Evolutionary conservation across 345 rosid genomes (phyloP), one percentile per base, ranked within the genome.

Genomic region (Cochlearia excelsa): DNA sequence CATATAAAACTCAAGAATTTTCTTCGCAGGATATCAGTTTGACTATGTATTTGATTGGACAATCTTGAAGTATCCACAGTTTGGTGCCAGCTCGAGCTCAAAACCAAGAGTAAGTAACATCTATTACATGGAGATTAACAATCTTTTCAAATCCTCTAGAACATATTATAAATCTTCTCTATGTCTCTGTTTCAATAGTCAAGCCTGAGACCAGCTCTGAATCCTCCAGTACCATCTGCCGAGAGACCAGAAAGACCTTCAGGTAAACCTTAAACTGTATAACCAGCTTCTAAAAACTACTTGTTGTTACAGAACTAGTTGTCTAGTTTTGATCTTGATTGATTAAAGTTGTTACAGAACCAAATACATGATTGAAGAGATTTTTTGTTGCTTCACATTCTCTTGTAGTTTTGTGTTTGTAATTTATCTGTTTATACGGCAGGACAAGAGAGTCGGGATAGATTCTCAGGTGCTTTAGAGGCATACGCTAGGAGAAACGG

Each of bases 11-110:
- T 65, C 54, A n/a, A 61, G 8, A 61, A 26, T 6, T 1, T 11
- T 44, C 29, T 59, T 44, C 75, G 74, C 79, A 93, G 97, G 96
- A 41, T 87, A 93, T 79, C 97, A 90, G 73, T 87, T 90, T 80
- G 99, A 93, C 67, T 84, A 83, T 65, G 97, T 93, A 28, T 93
- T 93, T 71, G 97, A 93, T 78, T 93, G 99, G 97, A 93, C 97
- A 28, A 78, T 89, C 44, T 66, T 82, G 84, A 93, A 84, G 80
- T 82, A 87, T 74, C 99, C 97, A 6, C 99, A 87, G 77, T 77
- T 82, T 16, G 82, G 90, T 57, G 74, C 92, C 48, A 78, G 95
- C 72, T 84, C 99, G 16, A 82, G 90, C 74, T 81, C 99, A 49
- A 85, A 90, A 78, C 76, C 81, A 58, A 74, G 89, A 75, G 99